Conservation (phyloP, 139 green algal genomes). For the Volvox reticuliferus region DNA sequence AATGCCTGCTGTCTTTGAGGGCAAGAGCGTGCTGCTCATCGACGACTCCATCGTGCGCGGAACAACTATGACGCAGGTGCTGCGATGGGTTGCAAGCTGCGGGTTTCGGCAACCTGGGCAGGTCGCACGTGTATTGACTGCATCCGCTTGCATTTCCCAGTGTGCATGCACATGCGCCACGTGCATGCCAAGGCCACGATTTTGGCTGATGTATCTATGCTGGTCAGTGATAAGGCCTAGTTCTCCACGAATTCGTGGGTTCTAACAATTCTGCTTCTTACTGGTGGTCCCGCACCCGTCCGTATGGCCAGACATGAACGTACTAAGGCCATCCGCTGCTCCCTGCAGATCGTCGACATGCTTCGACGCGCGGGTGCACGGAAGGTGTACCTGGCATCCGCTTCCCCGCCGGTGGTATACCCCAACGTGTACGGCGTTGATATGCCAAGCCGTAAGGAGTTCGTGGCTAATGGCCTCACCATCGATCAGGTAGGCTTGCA, state of each 20-base stretch:
- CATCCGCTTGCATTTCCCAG: too few relatives aligned
- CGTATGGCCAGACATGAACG: too few relatives aligned
- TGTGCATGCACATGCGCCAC: too few relatives aligned
- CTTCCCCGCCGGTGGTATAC: constrained; percentile 90
- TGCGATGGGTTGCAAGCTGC: neutral
- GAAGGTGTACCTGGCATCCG: constrained; percentile 97
- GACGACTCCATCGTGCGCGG: constrained; percentile 99
- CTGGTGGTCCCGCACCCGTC: too few relatives aligned
- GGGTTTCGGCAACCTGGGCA: too few relatives aligned
- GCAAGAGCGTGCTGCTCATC: constrained; percentile 96
- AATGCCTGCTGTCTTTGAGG: constrained; percentile 93
- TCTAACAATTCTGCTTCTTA: too few relatives aligned
- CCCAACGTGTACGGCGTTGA: constrained; percentile 99
- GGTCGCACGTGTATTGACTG: too few relatives aligned
- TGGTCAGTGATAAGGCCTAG: too few relatives aligned
- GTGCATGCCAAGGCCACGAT: too few relatives aligned
- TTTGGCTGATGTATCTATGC: too few relatives aligned
- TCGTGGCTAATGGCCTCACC: constrained; percentile 89
- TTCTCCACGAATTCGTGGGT: too few relatives aligned
- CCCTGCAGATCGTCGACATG: constrained; percentile 96
- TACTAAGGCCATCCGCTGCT: neutral
- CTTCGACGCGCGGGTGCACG: constrained; percentile 89
- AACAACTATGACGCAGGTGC: constrained; percentile 88
- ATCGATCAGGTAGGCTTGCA: constrained; percentile 78
- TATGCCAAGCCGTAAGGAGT: constrained; percentile 95